Percentiles rank a stretch among this genome's conserved stretches.
These are phyloP conservation scores for Cucumis sativus DNA, from an alignment of 306 rosid genomes.

Conservation along the genomic window Cucumber_9930_V3 NC_026657.2:26947001-26947500, in stretches of 20 bases:
- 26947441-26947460: slow-evolving; percentile 18
- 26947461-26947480: neutral
- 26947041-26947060: neutral
- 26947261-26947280: neutral
- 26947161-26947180: neutral
- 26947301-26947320: too few species aligned
- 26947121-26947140: slow-evolving; percentile 3
- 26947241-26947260: neutral
- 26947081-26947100: neutral
- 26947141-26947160: neutral
- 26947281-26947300: too few species aligned
- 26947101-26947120: neutral
- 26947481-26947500: neutral
- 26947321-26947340: neutral
- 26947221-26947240: neutral
- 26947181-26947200: too few species aligned
- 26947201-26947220: neutral
- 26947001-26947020: neutral
- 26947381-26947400: slow-evolving; percentile 91
- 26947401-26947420: slow-evolving; percentile 89
- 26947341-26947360: slow-evolving; percentile 78
- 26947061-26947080: neutral
- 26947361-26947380: slow-evolving; percentile 82
- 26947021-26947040: neutral
- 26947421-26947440: slow-evolving; percentile 91